Base-by-base conservation (phyloP, 2,329 filamentous ascomycete genomes). In the Trichoderma aggressivum region DNA sequence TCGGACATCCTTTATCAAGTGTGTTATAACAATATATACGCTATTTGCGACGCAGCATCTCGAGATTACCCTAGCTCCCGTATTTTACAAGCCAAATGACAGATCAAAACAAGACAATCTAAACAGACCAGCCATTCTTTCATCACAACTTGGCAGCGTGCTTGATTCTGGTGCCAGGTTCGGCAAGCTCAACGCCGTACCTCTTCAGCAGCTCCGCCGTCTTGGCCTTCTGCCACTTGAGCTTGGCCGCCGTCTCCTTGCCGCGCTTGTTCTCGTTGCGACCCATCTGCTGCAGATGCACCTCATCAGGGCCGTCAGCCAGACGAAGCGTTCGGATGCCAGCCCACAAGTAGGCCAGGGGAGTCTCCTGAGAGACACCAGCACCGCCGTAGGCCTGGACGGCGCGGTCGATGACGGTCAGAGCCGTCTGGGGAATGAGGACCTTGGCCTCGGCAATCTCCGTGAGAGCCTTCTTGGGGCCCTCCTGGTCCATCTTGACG, bases 401-500 rank as follows among this genome's bases (percentile, higher is more conserved):
- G 0, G 96, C 96, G 73, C 94, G 92, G 85, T 99, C 96, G 77
- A 99, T 95, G 76, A 98, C 93, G 21, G 89, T 90, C 75, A 98
- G 87, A 1, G 93, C 91, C 77, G 91, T 93, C 78, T 90, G 87
- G 0, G 96, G 96, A 10, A 97, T 92, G 21, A 97, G 88, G 0
- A 98, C 91, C 86, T 99, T 99, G 75, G 96, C 95, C 83, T 98
- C 89, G 30, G 94, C 95, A 75, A 99, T 99, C 81, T 98, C 94
- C 81, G 92, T 94, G 73, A 98, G 88, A 0, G 95, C 94, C 74
- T 90, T 89, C 85, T 98, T 98, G 76, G 96, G 92, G 75, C 95
- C 92, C 24, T 90, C 88, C 75, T 92, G 88, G 83, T 99, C 96
- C 84, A 99, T 98, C 84, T 93, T 94, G 81, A 97, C 92, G 72